Evolutionary conservation across 192 early-diverging fungal genomes (phyloP).

Genomic region (Neocallimastix lanati): DNA sequence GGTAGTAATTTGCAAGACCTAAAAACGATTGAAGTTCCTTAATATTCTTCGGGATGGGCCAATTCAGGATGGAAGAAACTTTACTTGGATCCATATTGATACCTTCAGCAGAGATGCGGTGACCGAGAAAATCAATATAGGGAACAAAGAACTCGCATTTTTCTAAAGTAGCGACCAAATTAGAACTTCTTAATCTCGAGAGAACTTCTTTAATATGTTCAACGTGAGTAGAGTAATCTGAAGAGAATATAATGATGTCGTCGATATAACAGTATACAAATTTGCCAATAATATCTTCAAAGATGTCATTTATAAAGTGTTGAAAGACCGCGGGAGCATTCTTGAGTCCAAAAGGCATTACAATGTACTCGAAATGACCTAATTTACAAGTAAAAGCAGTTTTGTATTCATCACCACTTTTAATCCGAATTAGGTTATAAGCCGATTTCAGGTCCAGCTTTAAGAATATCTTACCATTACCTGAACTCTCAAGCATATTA

Average conservation of each 20-base stretch:
- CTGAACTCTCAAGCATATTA: constrained; percentile 7
- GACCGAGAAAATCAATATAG: constrained; percentile 1
- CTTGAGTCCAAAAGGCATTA: constrained; percentile 14
- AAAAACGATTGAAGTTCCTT: constrained; percentile 6
- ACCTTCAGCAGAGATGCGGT: constrained; percentile 13
- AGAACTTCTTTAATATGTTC: constrained; percentile 9
- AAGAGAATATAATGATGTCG: background rate
- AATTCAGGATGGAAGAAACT: constrained; percentile 8
- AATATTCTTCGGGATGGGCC: constrained; percentile 1
- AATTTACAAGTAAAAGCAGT: constrained; percentile 12
- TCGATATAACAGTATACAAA: background rate
- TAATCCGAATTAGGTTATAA: constrained; percentile 1
- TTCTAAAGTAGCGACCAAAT: constrained; percentile 11
- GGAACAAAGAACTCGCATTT: constrained; percentile 12
- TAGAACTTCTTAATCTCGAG: constrained; percentile 5
- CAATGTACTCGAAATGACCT: constrained; percentile 11
- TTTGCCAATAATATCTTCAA: constrained; percentile 5
- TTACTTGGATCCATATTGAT: constrained; percentile 11
- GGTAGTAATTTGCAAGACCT: constrained; percentile 14
- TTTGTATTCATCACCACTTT: constrained; percentile 3
- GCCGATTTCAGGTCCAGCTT: background rate
- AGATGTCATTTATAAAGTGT: constrained; percentile 14
- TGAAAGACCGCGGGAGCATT: constrained; percentile 23
- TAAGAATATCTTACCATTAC: constrained; percentile 6
- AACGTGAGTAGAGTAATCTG: background rate